Base-by-base conservation (phyloP, 352 stramenopile species). In the Globisporangium nodosum region DNA sequence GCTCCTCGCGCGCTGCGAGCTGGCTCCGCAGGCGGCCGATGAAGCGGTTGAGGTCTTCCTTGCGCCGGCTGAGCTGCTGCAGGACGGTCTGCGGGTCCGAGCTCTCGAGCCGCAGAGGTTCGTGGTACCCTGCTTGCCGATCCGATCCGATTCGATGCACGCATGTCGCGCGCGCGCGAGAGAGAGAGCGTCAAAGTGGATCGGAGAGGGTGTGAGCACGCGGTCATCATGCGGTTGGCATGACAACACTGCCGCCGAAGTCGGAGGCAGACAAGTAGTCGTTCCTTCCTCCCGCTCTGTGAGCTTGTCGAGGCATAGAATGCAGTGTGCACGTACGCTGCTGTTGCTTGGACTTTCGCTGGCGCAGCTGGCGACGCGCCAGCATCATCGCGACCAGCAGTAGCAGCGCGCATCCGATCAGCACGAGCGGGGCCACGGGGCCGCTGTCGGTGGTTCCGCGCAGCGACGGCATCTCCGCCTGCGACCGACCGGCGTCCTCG, bases 21-120 rank as follows among this genome's bases (percentile, higher is more conserved):
- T 89, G 73, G 3, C 64, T 52, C 35, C 74, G 71, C 12, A 90
- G 65, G 48, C 64, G 76, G 20, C 43, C 43, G 49, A 92, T 88
- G 54, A 85, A 89, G 15, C 71, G 75, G 33, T 62, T 60, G 3
- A 92, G 57, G 49, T 90, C 77, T 37, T 83, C 62, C 59, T 90
- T 91, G 37, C 81, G 79, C 15, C 71, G 74, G 15, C 71, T 65
- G 57, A 89, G 78, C 54, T 89, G 74, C 30, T 59, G 65, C 9
- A 87, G 55, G 18, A 78, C 74, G 30, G 13, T 61, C 63, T 0
- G 63, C 65, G 5, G 15, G 7, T 27, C 74, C 58, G 37, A 45
- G 9, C 3, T 45, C 39, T 78, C 52, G 42, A 79, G 54, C 45
- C 76, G 73, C 31, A 85, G 45, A 5, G 76, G 58, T 11, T 75